Conservation (phyloP, 306 rosid species). For the Quercus mongolica region DNA sequence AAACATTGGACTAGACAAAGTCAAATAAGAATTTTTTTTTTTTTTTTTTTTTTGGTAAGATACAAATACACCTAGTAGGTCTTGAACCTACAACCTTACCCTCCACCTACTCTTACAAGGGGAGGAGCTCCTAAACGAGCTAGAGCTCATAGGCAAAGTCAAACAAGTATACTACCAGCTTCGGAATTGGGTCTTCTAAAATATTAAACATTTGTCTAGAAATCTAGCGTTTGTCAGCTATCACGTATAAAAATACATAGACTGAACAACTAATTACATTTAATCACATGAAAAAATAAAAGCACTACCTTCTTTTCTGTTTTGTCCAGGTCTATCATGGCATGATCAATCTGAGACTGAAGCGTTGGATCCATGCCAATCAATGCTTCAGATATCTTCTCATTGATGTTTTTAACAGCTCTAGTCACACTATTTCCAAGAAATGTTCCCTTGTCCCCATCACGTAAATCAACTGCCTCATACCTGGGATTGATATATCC, state of each 20-base stretch:
- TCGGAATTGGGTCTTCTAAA: background rate
- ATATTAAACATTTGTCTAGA: background rate
- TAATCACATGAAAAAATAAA: background rate
- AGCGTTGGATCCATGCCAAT: conserved; percentile 92
- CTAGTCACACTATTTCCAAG: conserved; percentile 80
- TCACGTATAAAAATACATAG: background rate
- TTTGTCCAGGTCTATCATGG: conserved; percentile 87
- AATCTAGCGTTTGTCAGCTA: background rate
- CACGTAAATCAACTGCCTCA: conserved; percentile 88
- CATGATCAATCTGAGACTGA: conserved; percentile 91
- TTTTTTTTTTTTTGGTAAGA: background rate
- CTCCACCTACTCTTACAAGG: too few relatives aligned
- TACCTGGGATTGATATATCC: conserved; percentile 48
- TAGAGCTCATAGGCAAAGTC: background rate
- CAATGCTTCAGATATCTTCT: conserved; percentile 82
- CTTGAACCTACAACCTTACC: too few relatives aligned
- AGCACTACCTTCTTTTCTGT: conserved; percentile 85
- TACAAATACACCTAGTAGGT: too few relatives aligned
- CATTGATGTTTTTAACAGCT: conserved; percentile 86
- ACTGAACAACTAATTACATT: conserved; percentile 5
- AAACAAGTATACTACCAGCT: background rate
- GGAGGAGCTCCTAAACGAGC: too few relatives aligned
- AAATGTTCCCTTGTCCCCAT: conserved; percentile 82
- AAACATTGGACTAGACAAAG: background rate
- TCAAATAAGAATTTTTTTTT: background rate